These are phyloP conservation scores for Penicillium freii DNA, from an alignment of 2,329 filamentous ascomycete genomes.

Conservation along the genomic window DNA sequence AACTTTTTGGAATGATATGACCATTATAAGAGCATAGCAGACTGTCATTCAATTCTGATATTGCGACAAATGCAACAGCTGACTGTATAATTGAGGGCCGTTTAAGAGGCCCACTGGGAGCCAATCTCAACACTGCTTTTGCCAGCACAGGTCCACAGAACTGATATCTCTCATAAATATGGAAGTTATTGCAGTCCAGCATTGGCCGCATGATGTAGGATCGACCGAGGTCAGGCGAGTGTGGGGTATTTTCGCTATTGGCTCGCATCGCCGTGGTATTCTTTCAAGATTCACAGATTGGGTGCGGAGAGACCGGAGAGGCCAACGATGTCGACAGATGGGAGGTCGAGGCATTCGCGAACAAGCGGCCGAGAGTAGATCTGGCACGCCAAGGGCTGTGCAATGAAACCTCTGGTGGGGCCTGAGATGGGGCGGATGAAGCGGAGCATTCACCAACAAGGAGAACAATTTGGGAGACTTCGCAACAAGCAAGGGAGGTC, in stretches of 20 bases:
- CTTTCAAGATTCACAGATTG: neutral
- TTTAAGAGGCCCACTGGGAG: too few species aligned
- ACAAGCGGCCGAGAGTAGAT: conserved; percentile 6
- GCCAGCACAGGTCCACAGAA: too few species aligned
- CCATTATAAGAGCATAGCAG: too few species aligned
- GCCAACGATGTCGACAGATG: neutral
- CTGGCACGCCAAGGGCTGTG: conserved; percentile 4
- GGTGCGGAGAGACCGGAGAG: neutral
- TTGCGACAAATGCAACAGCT: too few species aligned
- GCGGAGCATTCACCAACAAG: conserved; percentile 3
- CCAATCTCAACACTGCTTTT: too few species aligned
- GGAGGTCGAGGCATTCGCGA: neutral
- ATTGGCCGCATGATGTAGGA: neutral
- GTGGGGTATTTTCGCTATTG: conserved; percentile 14
- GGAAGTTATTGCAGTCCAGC: neutral
- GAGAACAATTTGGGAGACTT: neutral
- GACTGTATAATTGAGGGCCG: too few species aligned
- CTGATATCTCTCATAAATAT: too few species aligned
- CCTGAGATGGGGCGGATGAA: conserved; percentile 3
- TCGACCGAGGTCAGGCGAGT: too few species aligned
- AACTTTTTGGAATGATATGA: too few species aligned
- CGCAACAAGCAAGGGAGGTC: neutral
- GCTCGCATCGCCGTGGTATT: neutral
- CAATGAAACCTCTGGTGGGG: conserved; percentile 9
- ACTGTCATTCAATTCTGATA: too few species aligned